phyloP scores from a whole-genome alignment of 305 asterid species.

The Fraxinus sp. region DNA sequence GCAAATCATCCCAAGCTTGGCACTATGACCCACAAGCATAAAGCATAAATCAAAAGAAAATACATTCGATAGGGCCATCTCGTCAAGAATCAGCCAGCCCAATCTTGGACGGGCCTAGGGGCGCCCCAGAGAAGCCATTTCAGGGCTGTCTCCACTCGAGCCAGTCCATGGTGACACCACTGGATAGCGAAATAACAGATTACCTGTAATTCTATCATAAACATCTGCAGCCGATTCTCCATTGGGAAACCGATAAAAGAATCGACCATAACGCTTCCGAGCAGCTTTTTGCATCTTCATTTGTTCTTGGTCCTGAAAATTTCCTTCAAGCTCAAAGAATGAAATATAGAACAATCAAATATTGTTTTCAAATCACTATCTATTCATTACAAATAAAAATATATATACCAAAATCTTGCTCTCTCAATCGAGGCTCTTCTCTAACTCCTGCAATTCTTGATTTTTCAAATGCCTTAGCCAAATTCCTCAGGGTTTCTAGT shows the following conservation, averaged over 20 bases:
- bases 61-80: not conserved
- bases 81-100: not conserved
- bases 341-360: not conserved
- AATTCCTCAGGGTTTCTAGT: conserved; percentile 53
- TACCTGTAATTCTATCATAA: conserved; percentile 83
- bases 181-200: not conserved
- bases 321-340: conserved; percentile 40
- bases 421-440: conserved; percentile 78
- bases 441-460: conserved; percentile 76
- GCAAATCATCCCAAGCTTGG: not conserved
- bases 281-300: conserved; percentile 69
- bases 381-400: not conserved
- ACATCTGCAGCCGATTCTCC: conserved; percentile 96
- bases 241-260: conserved; percentile 75
- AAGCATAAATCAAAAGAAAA: not conserved
- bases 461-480: conserved; percentile 63
- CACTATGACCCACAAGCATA: not conserved
- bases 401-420: conserved; percentile 73
- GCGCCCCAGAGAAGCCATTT: not conserved
- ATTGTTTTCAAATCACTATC: not conserved
- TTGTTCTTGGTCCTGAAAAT: conserved; percentile 67
- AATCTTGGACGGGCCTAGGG: not conserved
- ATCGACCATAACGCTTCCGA: conserved; percentile 65
- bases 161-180: not conserved
- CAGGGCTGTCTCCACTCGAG: not conserved